Evolutionary conservation across 108 stramenopile species (phyloP).

Genomic region (Cyclostephanos tholiformis): DNA sequence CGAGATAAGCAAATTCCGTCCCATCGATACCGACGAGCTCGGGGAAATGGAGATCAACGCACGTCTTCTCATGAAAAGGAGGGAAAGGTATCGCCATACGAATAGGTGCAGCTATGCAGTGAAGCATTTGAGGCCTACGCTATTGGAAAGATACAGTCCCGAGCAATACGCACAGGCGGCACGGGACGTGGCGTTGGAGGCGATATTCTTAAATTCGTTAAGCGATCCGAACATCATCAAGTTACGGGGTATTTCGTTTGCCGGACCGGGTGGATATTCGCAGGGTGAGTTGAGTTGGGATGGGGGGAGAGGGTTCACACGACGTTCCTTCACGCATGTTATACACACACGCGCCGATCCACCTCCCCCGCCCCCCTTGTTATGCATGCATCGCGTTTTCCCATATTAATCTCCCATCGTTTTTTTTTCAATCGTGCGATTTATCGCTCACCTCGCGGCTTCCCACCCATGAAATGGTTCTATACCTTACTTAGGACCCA

Average conservation of each 20-base stretch:
- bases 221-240: slow-evolving; percentile 34
- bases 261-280: slow-evolving; percentile 19
- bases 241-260: slow-evolving; percentile 25
- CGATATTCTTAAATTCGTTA: slow-evolving; percentile 14
- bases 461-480: neutral
- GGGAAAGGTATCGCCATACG: slow-evolving; percentile 14
- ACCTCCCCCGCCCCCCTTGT: too few relatives aligned
- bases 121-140: slow-evolving; percentile 12
- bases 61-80: slow-evolving; percentile 6
- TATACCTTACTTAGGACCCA: neutral
- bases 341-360: too few relatives aligned
- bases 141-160: slow-evolving; percentile 1
- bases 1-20: slow-evolving; percentile 13
- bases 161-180: slow-evolving; percentile 21
- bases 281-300: slow-evolving; percentile 6
- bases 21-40: slow-evolving; percentile 1
- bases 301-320: neutral
- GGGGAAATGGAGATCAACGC: slow-evolving; percentile 1
- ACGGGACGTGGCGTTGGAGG: slow-evolving; percentile 26
- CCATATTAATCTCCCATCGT: too few relatives aligned
- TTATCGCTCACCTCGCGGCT: too few relatives aligned
- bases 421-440: too few relatives aligned
- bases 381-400: too few relatives aligned
- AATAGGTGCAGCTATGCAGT: slow-evolving; percentile 14
- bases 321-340: too few relatives aligned